Percentiles rank a stretch among this genome's conserved stretches.
Conservation (phyloP, 106 monocot species). For the Apostasia shenzhenica region DNA sequence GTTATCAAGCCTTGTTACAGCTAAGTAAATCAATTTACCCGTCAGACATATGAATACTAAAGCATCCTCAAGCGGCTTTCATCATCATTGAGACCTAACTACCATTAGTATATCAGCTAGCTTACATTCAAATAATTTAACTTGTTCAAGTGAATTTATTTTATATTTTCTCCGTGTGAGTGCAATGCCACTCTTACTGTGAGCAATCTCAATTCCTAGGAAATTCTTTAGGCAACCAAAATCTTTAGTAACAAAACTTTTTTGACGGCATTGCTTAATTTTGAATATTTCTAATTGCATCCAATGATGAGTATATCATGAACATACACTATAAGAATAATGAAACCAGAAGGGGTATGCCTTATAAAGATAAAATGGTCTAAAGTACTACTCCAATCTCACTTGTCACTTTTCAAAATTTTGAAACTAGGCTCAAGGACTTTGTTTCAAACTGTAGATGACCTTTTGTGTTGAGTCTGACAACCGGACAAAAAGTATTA, state of each 20-base stretch:
- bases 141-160: background rate
- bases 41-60: background rate
- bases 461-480: background rate
- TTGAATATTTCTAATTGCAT: background rate
- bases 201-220: background rate
- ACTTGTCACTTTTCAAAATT: background rate
- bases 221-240: background rate
- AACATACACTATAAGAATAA: background rate
- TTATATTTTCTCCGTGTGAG: background rate
- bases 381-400: background rate
- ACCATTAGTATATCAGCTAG: background rate
- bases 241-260: background rate
- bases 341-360: background rate
- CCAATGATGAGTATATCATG: background rate
- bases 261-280: background rate
- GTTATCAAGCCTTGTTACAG: background rate
- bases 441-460: background rate
- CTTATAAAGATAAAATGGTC: background rate
- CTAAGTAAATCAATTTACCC: background rate
- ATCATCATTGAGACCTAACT: background rate
- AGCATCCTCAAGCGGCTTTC: background rate
- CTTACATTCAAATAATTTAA: background rate
- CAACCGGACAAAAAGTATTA: too few relatives aligned
- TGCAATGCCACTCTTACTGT: background rate
- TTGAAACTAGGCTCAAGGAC: background rate